These are phyloP conservation scores for Colletotrichum trifolii DNA, from an alignment of 2,329 filamentous ascomycete genomes.

Conservation along the genomic window DNA sequence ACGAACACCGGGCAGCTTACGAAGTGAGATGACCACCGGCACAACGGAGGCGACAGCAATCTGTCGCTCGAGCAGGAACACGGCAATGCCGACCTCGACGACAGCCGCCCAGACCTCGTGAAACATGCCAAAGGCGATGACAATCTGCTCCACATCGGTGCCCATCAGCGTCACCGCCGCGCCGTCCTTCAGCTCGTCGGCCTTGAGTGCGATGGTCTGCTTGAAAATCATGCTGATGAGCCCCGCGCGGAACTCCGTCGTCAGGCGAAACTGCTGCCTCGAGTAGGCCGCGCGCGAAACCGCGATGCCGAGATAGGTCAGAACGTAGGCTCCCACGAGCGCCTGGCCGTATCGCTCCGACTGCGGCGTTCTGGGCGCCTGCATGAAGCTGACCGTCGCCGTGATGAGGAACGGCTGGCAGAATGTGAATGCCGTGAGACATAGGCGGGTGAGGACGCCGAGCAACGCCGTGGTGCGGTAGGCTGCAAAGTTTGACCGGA, in stretches of 20 bases:
- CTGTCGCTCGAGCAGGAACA: slow-evolving; percentile 43
- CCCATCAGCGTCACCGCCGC: slow-evolving; percentile 51
- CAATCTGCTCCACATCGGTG: slow-evolving; percentile 48
- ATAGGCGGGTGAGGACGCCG: slow-evolving; percentile 13
- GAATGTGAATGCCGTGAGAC: slow-evolving; percentile 40
- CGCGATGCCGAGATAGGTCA: slow-evolving; percentile 47
- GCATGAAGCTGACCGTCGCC: slow-evolving; percentile 35
- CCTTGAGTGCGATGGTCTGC: slow-evolving; percentile 41
- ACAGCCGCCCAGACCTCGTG: slow-evolving; percentile 40
- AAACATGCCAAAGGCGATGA: slow-evolving; percentile 33
- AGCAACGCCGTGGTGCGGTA: neutral
- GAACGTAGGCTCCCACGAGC: slow-evolving; percentile 44
- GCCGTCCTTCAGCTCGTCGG: slow-evolving; percentile 41
- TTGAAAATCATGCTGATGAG: slow-evolving; percentile 44
- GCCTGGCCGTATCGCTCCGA: slow-evolving; percentile 40
- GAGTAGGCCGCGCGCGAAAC: slow-evolving; percentile 45
- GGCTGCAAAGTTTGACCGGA: slow-evolving; percentile 1
- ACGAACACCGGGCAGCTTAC: slow-evolving; percentile 40
- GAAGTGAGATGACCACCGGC: slow-evolving; percentile 58
- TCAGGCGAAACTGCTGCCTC: slow-evolving; percentile 43
- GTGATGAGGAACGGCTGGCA: slow-evolving; percentile 42
- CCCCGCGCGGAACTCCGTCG: slow-evolving; percentile 43
- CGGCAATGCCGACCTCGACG: slow-evolving; percentile 41
- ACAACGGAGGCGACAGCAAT: slow-evolving; percentile 53
- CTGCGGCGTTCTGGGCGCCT: slow-evolving; percentile 30